A percentile compares a stretch with the other conserved stretches of the same genome.
These are phyloP conservation scores for Microdochium trichocladiopsis DNA, from an alignment of 2,329 filamentous ascomycete species.

Conservation along the genomic window DNA sequence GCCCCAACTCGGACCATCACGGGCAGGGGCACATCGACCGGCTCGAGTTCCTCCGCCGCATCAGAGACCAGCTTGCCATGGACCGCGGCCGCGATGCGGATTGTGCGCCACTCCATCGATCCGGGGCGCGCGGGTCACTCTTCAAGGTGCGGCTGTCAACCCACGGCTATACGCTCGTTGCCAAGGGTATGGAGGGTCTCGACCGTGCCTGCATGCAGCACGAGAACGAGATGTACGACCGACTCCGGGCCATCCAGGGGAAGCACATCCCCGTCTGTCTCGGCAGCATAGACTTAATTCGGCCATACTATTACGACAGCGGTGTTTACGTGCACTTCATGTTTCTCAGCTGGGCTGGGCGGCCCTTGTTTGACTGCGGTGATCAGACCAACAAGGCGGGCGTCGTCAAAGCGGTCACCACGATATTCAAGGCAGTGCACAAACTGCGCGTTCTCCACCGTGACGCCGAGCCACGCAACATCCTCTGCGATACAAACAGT, in stretches of 20 bases:
- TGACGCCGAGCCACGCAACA: slow-evolving; percentile 21
- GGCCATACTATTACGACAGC: slow-evolving; percentile 21
- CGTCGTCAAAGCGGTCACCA: slow-evolving; percentile 5
- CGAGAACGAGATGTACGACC: slow-evolving; percentile 22
- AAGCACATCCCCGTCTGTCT: slow-evolving; percentile 30
- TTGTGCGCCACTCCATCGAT: no score
- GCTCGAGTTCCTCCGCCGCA: no score
- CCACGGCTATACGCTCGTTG: slow-evolving; percentile 28
- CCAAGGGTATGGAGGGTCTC: slow-evolving; percentile 25
- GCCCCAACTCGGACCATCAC: slow-evolving; percentile 19
- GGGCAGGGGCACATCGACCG: slow-evolving; percentile 7
- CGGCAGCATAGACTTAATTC: slow-evolving; percentile 17
- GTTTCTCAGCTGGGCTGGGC: slow-evolving; percentile 24
- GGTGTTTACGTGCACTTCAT: slow-evolving; percentile 21
- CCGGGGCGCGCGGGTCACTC: no score
- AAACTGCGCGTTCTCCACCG: slow-evolving; percentile 14
- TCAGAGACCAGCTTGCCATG: no score
- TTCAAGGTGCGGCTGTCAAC: no score
- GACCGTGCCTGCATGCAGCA: slow-evolving; percentile 14
- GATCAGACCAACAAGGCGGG: slow-evolving; percentile 4
- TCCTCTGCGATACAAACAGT: slow-evolving; percentile 22
- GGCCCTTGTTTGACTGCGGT: slow-evolving; percentile 11
- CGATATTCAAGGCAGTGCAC: slow-evolving; percentile 9
- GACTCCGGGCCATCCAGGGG: slow-evolving; percentile 16
- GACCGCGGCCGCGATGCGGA: no score